phyloP scores from a whole-genome alignment of 805 yeast genomes.

The Huiozyma naganishii region DNA sequence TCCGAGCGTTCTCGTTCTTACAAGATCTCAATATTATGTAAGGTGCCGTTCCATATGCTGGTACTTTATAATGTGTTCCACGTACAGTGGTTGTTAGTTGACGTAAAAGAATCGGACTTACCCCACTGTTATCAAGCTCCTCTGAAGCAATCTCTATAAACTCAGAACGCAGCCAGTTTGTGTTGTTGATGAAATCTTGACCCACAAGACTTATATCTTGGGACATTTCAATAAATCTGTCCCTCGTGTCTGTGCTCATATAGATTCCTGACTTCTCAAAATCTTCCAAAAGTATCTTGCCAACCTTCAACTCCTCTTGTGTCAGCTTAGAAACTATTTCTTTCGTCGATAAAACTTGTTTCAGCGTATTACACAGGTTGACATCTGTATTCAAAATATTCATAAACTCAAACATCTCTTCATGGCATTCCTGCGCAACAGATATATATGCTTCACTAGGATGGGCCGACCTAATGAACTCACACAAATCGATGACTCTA shows the following conservation, averaged over 20 bases:
- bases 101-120: constrained; percentile 12
- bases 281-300: constrained; percentile 67
- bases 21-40: constrained; percentile 53
- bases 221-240: constrained; percentile 64
- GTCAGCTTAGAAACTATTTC: constrained; percentile 32
- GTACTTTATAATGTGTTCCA: constrained; percentile 38
- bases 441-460: constrained; percentile 60
- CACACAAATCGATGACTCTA: constrained; percentile 88
- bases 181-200: constrained; percentile 47
- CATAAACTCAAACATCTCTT: constrained; percentile 86
- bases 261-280: constrained; percentile 85
- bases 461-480: constrained; percentile 80
- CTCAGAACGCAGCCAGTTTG: constrained; percentile 12
- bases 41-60: constrained; percentile 54
- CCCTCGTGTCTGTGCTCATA: constrained; percentile 54
- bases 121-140: constrained; percentile 12
- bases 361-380: constrained; percentile 51
- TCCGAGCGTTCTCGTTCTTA: constrained; percentile 45
- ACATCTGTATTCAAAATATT: constrained; percentile 79
- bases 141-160: constrained; percentile 17
- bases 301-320: constrained; percentile 74
- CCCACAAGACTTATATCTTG: constrained; percentile 75
- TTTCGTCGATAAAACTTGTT: constrained; percentile 37
- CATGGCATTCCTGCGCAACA: constrained; percentile 84
- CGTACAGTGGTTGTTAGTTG: constrained; percentile 28